phyloP scores from a whole-genome alignment of 2,329 filamentous ascomycete species.

The Aspergillaceae sp. region DNA sequence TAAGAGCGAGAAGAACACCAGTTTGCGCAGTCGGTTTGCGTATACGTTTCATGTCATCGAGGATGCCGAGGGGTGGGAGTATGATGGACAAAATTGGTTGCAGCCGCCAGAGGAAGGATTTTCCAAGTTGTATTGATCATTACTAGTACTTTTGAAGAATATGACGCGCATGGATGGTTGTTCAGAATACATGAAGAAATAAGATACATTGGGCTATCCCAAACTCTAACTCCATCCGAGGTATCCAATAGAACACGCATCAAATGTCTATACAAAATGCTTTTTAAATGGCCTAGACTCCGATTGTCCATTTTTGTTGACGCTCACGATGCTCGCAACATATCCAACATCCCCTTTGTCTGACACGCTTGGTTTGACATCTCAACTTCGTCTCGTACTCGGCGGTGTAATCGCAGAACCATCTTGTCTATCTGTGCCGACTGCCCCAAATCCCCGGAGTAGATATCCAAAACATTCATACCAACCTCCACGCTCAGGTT shows the following conservation, averaged over 20 bases:
- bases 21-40: conserved; percentile 78
- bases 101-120: conserved; percentile 75
- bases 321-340: conserved; percentile 41
- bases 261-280: conserved; percentile 4
- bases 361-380: conserved; percentile 73
- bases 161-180: no score
- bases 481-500: conserved; percentile 74
- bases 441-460: conserved; percentile 67
- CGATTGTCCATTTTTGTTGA: conserved; percentile 4
- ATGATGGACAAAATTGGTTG: conserved; percentile 87
- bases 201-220: no score
- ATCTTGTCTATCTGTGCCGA: conserved; percentile 63
- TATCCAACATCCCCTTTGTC: conserved; percentile 81
- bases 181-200: no score
- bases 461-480: conserved; percentile 76
- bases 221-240: conserved; percentile 12
- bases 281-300: conserved; percentile 11
- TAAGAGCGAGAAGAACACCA: conserved; percentile 89
- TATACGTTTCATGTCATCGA: conserved; percentile 98
- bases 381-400: conserved; percentile 70
- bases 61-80: conserved; percentile 55
- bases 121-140: conserved; percentile 49
- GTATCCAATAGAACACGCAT: conserved; percentile 8
- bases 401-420: conserved; percentile 59
- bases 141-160: no score